Evolutionary conservation across 2,329 filamentous ascomycete genomes (phyloP).

Genomic region (Ophiostoma quercus): DNA sequence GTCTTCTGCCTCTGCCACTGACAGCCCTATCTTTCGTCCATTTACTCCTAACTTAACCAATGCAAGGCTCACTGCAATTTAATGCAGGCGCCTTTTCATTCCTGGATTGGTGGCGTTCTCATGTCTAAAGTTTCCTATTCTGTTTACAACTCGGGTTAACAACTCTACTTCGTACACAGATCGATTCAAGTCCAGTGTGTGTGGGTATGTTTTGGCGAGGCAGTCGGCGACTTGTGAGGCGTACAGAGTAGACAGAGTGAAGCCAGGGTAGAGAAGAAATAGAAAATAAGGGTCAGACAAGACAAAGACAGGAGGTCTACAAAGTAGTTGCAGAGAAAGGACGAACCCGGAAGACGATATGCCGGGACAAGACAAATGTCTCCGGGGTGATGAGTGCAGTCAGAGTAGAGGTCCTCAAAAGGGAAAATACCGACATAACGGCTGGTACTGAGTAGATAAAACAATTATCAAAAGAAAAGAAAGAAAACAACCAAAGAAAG

Average conservation of each 20-base stretch:
- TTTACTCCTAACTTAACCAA: neutral
- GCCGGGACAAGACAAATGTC: neutral
- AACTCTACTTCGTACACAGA: too few relatives aligned
- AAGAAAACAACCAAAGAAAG: neutral
- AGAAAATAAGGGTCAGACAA: neutral
- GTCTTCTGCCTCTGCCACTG: too few relatives aligned
- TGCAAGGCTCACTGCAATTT: conserved; percentile 5
- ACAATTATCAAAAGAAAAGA: neutral
- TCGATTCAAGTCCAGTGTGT: conserved; percentile 15
- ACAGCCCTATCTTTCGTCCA: too few relatives aligned
- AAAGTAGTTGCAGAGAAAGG: neutral
- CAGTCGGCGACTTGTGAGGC: conserved; percentile 18
- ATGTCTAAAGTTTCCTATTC: neutral
- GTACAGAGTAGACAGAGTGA: neutral
- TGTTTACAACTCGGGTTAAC: neutral
- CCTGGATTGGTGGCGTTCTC: neutral
- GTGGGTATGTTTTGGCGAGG: conserved; percentile 20
- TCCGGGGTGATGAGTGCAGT: neutral
- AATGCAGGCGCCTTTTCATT: neutral
- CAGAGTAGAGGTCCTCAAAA: neutral
- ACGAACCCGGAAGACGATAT: neutral
- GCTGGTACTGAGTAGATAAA: too few relatives aligned
- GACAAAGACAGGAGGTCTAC: neutral
- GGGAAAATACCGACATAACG: neutral
- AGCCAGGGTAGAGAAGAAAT: neutral